Evolutionary conservation across 1,139 yeast genomes (phyloP).

Genomic region (Yamadazyma atlantica): DNA sequence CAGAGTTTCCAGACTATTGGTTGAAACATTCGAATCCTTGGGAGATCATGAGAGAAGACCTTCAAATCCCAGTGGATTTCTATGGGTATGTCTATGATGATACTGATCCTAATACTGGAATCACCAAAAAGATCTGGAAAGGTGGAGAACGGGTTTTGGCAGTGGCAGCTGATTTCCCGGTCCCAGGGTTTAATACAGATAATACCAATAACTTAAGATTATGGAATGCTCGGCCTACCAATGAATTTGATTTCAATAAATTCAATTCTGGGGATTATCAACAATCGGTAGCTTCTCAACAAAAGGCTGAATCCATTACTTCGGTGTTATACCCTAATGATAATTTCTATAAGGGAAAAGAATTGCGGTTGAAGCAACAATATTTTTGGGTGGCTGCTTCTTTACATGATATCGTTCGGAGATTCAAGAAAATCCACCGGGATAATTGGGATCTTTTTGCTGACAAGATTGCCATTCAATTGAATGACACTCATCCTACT

Average conservation of each 20-base stretch:
- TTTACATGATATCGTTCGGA: constrained; percentile 83
- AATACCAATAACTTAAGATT: constrained; percentile 87
- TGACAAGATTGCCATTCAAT: constrained; percentile 86
- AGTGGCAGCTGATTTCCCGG: constrained; percentile 90
- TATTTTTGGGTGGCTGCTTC: constrained; percentile 98
- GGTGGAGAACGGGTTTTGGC: constrained; percentile 92
- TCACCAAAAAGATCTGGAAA: constrained; percentile 65
- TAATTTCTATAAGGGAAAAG: constrained; percentile 89
- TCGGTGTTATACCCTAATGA: constrained; percentile 93
- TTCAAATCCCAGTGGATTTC: constrained; percentile 89
- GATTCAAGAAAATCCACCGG: constrained; percentile 78
- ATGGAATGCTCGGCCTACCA: constrained; percentile 89
- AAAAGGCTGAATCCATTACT: constrained; percentile 86
- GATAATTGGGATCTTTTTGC: constrained; percentile 77
- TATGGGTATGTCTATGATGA: constrained; percentile 77
- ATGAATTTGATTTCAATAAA: constrained; percentile 88
- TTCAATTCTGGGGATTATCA: constrained; percentile 91
- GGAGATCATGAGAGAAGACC: constrained; percentile 87
- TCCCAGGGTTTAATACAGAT: constrained; percentile 83
- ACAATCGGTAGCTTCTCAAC: constrained; percentile 81
- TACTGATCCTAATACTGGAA: constrained; percentile 50
- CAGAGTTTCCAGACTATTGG: constrained; percentile 95
- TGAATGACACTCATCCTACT: constrained; percentile 95
- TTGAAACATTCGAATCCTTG: constrained; percentile 84
- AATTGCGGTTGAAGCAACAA: constrained; percentile 89